A percentile compares a stretch with the other conserved stretches of the same genome.
These are phyloP conservation scores for Anisodus acutangulus DNA, from an alignment of 257 asterid genomes.

Conservation along the genomic window DNA sequence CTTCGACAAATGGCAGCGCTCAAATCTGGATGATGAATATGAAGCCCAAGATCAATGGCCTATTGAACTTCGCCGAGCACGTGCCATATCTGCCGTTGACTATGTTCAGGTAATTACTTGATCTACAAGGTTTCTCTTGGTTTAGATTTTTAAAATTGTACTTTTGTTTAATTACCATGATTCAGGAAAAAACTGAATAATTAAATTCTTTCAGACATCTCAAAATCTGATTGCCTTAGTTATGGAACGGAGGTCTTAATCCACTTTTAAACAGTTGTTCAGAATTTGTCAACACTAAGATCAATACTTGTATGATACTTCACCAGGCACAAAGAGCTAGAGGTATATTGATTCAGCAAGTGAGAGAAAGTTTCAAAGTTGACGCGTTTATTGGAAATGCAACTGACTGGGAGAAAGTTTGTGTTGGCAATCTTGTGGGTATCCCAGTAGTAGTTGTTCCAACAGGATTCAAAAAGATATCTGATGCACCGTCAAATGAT, in stretches of 20 bases:
- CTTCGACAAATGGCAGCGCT: constrained; percentile 92
- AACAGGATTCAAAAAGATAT: constrained; percentile 70
- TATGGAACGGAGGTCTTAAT: neutral
- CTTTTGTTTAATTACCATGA: neutral
- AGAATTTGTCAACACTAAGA: neutral
- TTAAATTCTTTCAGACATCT: constrained; percentile 21
- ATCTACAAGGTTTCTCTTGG: constrained; percentile 3
- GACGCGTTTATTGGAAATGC: constrained; percentile 92
- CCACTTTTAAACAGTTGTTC: constrained; percentile 14
- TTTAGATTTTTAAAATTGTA: neutral
- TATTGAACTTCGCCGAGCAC: constrained; percentile 84
- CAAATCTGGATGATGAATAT: constrained; percentile 71
- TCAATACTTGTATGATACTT: neutral
- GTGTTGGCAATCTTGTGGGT: constrained; percentile 87
- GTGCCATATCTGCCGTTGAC: constrained; percentile 88
- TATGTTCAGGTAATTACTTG: constrained; percentile 66
- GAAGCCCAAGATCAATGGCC: constrained; percentile 99
- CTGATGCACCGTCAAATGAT: constrained; percentile 56
- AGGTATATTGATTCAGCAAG: constrained; percentile 76
- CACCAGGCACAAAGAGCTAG: constrained; percentile 88
- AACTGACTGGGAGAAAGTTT: constrained; percentile 88
- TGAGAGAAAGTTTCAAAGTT: constrained; percentile 64
- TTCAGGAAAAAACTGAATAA: neutral
- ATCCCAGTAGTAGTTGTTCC: constrained; percentile 81
- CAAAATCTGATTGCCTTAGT: constrained; percentile 13